These are phyloP conservation scores for Amylostereum areolatum DNA, from an alignment of 1,284 basidiomycete species.

Conservation along the genomic window DNA sequence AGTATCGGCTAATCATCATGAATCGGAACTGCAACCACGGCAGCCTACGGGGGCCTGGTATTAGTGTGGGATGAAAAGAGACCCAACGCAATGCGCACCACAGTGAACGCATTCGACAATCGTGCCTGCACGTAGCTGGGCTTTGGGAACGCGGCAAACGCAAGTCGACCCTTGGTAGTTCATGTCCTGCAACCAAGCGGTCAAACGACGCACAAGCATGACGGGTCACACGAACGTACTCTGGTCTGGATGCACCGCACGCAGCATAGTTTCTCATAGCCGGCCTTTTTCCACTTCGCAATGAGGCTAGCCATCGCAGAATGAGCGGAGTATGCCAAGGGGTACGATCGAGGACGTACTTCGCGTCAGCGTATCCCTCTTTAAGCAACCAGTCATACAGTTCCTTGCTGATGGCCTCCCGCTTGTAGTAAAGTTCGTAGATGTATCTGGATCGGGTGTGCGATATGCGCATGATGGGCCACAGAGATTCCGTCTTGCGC, in stretches of 20 bases:
- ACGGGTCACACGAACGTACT: slow-evolving; percentile 35
- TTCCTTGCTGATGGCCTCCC: slow-evolving; percentile 90
- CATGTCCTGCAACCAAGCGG: slow-evolving; percentile 69
- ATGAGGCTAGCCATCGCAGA: slow-evolving; percentile 63
- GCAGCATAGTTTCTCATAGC: slow-evolving; percentile 98
- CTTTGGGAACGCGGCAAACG: slow-evolving; percentile 95
- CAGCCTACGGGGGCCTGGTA: slow-evolving; percentile 45
- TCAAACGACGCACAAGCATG: slow-evolving; percentile 1
- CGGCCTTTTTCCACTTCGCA: slow-evolving; percentile 99
- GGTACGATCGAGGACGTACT: slow-evolving; percentile 50
- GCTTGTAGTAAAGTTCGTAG: slow-evolving; percentile 98
- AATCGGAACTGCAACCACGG: slow-evolving; percentile 81
- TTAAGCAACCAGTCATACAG: slow-evolving; percentile 98
- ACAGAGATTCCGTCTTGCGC: slow-evolving; percentile 93
- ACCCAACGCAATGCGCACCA: slow-evolving; percentile 51
- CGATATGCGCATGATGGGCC: slow-evolving; percentile 98
- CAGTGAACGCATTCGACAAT: slow-evolving; percentile 98
- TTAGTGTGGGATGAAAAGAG: slow-evolving; percentile 7
- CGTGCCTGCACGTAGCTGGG: slow-evolving; percentile 84
- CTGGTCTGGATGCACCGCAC: slow-evolving; percentile 94
- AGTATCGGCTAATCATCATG: slow-evolving; percentile 29
- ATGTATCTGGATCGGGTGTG: slow-evolving; percentile 96
- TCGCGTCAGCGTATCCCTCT: slow-evolving; percentile 95
- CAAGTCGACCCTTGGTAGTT: slow-evolving; percentile 99
- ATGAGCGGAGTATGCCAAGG: slow-evolving; percentile 2